phyloP scores from a whole-genome alignment of 352 stramenopile species.

The Pythium sukuiense region DNA sequence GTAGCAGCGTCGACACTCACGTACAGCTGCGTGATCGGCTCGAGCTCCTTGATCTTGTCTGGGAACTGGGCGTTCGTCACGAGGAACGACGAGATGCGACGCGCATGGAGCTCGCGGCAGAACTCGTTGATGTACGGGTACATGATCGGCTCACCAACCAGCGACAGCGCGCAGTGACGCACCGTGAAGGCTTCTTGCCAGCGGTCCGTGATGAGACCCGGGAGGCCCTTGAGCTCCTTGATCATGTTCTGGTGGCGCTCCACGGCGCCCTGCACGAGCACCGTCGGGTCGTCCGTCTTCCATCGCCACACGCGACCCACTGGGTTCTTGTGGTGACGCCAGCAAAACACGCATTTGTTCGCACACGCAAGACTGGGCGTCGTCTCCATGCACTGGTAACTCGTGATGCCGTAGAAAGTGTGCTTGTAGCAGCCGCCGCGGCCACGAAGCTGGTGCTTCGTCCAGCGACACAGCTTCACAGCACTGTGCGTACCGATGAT shows the following conservation, averaged over 20 bases:
- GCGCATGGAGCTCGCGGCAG: constrained; percentile 92
- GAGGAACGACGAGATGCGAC: constrained; percentile 97
- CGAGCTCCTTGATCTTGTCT: constrained; percentile 93
- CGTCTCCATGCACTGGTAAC: constrained; percentile 99
- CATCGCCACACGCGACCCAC: constrained; percentile 97
- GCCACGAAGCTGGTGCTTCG: constrained; percentile 97
- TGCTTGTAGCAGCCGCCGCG: constrained; percentile 99
- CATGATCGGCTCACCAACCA: constrained; percentile 99
- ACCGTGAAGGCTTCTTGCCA: constrained; percentile 96
- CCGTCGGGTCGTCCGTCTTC: constrained; percentile 96
- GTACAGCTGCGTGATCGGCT: constrained; percentile 98
- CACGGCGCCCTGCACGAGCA: constrained; percentile 94
- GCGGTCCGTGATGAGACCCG: constrained; percentile 92
- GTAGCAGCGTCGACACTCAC: constrained; percentile 98
- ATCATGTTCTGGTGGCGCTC: constrained; percentile 92
- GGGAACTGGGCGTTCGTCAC: constrained; percentile 99
- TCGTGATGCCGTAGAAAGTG: constrained; percentile 99
- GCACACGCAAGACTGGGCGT: constrained; percentile 97
- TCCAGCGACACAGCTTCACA: constrained; percentile 99
- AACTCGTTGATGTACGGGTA: constrained; percentile 99
- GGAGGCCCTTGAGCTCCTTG: constrained; percentile 94
- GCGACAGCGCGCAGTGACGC: constrained; percentile 95
- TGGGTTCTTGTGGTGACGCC: constrained; percentile 99
- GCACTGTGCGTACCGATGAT: constrained; percentile 98
- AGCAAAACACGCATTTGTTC: constrained; percentile 99